Evolutionary conservation across 129 eudicot genomes (phyloP).

Genomic region (Saussurea involucrata): DNA sequence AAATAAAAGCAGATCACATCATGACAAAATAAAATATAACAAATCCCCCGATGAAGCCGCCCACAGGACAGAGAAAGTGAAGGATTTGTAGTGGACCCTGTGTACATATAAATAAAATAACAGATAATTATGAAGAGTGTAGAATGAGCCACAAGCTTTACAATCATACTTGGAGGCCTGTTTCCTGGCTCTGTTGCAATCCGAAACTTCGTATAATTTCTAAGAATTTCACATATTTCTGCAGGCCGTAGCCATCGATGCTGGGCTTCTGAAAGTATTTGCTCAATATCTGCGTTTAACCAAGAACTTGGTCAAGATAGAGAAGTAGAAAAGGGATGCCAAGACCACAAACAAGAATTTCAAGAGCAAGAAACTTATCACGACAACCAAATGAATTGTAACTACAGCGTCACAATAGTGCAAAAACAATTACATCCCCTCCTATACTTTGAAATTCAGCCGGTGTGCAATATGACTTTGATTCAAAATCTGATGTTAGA

Average conservation of each 20-base stretch:
- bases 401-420: conserved; percentile 14
- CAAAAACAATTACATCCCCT: not conserved
- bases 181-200: conserved; percentile 89
- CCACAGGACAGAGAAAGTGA: not conserved
- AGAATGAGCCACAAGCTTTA: not conserved
- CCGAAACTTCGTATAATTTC: conserved; percentile 57
- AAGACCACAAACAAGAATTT: not conserved
- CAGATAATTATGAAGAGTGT: not conserved
- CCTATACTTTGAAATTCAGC: not conserved
- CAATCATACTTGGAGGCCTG: conserved; percentile 75
- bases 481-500: not conserved
- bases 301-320: conserved; percentile 18
- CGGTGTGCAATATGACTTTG: not conserved
- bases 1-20: not conserved
- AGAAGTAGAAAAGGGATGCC: conserved; percentile 8
- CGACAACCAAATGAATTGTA: not conserved
- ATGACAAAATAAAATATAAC: not conserved
- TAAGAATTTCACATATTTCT: conserved; percentile 91
- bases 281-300: conserved; percentile 71
- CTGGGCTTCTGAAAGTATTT: conserved; percentile 81
- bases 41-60: not conserved
- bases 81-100: not conserved
- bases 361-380: conserved; percentile 5
- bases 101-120: not conserved
- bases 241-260: conserved; percentile 97